Evolutionary conservation across 164 flowering plant species (phyloP), one percentile per base, ranked within the genome.

Genomic region (Aristolochia fimbriata): DNA sequence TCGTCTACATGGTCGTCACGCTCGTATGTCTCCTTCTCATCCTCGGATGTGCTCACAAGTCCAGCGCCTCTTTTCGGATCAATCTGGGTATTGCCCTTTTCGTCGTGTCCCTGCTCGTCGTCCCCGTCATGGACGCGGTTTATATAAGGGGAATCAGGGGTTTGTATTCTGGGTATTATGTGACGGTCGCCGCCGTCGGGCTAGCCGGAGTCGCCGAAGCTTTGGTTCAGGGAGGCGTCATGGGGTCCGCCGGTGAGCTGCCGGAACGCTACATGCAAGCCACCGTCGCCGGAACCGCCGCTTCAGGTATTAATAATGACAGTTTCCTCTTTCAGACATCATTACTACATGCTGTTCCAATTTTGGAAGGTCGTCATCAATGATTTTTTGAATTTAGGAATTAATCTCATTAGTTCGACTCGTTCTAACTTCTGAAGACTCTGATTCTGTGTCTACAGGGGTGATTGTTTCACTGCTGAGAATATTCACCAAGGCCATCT

Each of bases 221-320:
- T 13, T 58, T 90, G 73, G 96, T 88, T 16, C 99, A 93, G 70
- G 84, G 89, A 13, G 79, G 92, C 4, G 63, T 93, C 52, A 60
- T 93, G 59, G 99, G 97, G 23, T 68, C 87, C 19, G 99, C 99
- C n/a, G 96, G 99, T 0, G 94, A 86, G 70, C 63, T 93, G 68
- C 96, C 99, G 3, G 91, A 80, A 72, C 73, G 86, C 68, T 90
- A 90, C 50, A 90, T 93, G 96, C 99, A 90, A 68, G 97, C 99
- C 22, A 78, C 83, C 48, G 81, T 86, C 47, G 97, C 99, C n/a
- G 97, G 99, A 4, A 93, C 96, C 30, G 99, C 92, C 11, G 92
- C 84, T 71, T 93, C 99, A 22, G n/a, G n/a, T n/a, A 97, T 97
- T 92, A 71, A 12, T 24, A 3, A 14, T 16, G 25, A 0, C 7